phyloP scores from a whole-genome alignment of 495 filamentous ascomycete species.

The Penicillium manginii region DNA sequence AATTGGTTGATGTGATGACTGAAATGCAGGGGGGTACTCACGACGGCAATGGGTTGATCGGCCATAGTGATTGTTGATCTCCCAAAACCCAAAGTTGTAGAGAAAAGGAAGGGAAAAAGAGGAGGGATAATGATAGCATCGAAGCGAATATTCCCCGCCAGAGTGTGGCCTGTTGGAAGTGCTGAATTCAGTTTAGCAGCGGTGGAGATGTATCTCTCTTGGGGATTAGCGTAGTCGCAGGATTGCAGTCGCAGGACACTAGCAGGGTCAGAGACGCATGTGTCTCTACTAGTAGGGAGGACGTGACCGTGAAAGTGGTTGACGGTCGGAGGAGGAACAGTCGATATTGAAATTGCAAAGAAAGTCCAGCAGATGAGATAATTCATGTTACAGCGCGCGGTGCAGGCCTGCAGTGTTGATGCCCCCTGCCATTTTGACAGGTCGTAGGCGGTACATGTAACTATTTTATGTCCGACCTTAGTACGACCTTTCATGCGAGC shows the following conservation, averaged over 20 bases:
- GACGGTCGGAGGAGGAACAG: too few species aligned
- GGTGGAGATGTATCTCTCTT: neutral
- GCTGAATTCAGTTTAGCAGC: neutral
- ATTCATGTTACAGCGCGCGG: too few species aligned
- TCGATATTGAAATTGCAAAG: neutral
- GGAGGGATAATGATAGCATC: neutral
- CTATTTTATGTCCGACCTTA: neutral
- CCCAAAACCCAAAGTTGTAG: neutral
- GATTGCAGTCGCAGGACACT: constrained; percentile 1
- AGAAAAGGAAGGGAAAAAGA: neutral
- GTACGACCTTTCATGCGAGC: neutral
- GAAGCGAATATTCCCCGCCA: neutral
- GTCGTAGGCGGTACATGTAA: too few species aligned
- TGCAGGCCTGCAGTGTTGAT: too few species aligned
- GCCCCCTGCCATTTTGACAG: too few species aligned
- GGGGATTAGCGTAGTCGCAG: constrained; percentile 3
- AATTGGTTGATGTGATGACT: too few species aligned
- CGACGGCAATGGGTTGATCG: constrained; percentile 5
- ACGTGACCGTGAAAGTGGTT: neutral
- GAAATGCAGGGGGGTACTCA: neutral
- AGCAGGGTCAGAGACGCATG: neutral
- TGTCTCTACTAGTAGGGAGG: too few species aligned
- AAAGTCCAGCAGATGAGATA: neutral
- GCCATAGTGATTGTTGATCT: neutral
- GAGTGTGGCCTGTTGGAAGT: neutral